Evolutionary conservation across 2,329 filamentous ascomycete species (phyloP), one percentile per base, ranked within the genome.

Genomic region (Davidsoniella australis): DNA sequence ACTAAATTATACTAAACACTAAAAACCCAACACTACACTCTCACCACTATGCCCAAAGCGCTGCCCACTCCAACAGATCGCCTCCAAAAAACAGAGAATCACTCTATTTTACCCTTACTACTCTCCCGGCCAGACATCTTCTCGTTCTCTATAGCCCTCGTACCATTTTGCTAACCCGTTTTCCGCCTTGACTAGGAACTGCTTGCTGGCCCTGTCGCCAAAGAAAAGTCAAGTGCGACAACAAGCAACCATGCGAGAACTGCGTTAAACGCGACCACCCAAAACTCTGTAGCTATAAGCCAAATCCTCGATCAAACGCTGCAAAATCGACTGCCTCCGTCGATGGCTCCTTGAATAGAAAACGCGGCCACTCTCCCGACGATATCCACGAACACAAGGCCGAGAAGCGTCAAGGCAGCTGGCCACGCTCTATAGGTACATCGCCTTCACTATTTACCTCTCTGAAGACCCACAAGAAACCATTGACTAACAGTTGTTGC

Each of bases 161-260:
- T 16, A 26, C 29, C 17, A n/a, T 24, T 41, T 24, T 17, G 41
- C 47, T 48, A 42, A 47, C 14, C 17, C 2, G 16, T 45, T 36
- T 24, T n/a, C 20, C 29, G 12, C 14, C 38, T 26, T 26, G 20
- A 17, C 3, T 57, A 78, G 74, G 74, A 51, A 78, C 75, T 40
- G 75, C 75, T 4, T 81, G 77, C 57, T 81, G 76, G 76, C 77
- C 77, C 10, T 81, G 77, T 58, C 69, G 77, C 42, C 77, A 80
- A 61, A 70, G 77, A 55, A 80, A 81, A 62, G 77, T 81, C 39
- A 80, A 80, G 63, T 81, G 77, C 60, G 76, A 80, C 64, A 80
- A 80, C 61, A 76, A 79, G 60, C 71, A 78, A 58, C 77, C 77
- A 0, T 81, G 77, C 61, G 76, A 80, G 58, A 81, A 81, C 59